Evolutionary conservation across 331 rosid genomes (phyloP).

Genomic region (Phaseolus coccineus): DNA sequence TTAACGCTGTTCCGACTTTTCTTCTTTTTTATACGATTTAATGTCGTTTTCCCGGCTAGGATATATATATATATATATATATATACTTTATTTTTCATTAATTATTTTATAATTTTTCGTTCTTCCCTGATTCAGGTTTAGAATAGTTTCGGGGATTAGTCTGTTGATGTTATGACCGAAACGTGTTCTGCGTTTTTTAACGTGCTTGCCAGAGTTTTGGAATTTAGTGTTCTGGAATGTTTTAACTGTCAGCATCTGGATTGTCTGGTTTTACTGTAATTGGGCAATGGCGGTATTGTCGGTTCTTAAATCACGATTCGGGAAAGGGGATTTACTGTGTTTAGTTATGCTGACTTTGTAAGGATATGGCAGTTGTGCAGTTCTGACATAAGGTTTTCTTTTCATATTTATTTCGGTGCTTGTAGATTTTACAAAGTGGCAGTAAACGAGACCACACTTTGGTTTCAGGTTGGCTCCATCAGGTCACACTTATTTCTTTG

Average conservation of each 20-base stretch:
- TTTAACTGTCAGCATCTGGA: neutral
- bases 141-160: neutral
- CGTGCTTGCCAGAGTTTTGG: constrained; percentile 2
- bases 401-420: constrained; percentile 21
- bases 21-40: neutral
- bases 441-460: constrained; percentile 71
- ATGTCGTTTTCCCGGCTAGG: neutral
- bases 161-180: neutral
- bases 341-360: constrained; percentile 3
- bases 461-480: constrained; percentile 99
- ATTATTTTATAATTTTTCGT: neutral
- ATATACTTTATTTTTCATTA: neutral
- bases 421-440: constrained; percentile 86
- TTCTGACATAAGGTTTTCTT: constrained; percentile 7
- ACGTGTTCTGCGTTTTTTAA: neutral
- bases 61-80: neutral
- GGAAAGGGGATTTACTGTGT: neutral
- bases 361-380: neutral
- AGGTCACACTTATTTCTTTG: constrained; percentile 80
- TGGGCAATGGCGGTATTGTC: neutral
- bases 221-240: constrained; percentile 12
- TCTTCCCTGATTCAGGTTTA: constrained; percentile 17
- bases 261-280: constrained; percentile 9
- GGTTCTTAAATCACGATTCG: constrained; percentile 4
- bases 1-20: neutral